Percentiles rank a stretch among this genome's conserved stretches.
phyloP scores from a whole-genome alignment of 169 alveolate genomes.

The Amoebophrya sp. region DNA sequence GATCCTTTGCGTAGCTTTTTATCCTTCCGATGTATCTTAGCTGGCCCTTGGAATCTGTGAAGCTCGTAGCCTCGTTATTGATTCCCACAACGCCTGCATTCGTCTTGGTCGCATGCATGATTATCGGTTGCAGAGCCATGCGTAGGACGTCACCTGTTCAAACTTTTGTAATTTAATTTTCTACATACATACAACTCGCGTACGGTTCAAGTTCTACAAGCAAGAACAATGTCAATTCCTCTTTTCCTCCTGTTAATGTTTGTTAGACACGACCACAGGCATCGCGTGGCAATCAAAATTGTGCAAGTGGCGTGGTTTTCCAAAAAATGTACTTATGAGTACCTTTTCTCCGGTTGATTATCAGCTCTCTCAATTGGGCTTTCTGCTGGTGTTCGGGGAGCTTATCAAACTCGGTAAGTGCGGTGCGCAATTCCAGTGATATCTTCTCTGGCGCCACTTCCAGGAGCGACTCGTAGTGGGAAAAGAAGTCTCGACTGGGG shows the following conservation, averaged over 20 bases:
- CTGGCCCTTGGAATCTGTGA: neutral
- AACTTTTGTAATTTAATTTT: no score
- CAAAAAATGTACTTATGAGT: no score
- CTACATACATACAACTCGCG: no score
- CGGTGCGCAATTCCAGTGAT: neutral
- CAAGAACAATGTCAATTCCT: no score
- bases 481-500: no score
- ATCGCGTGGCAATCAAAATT: no score
- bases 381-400: neutral
- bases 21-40: neutral
- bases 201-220: no score
- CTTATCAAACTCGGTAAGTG: neutral
- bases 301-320: no score
- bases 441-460: neutral
- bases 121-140: neutral
- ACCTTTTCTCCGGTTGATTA: neutral
- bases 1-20: neutral
- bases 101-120: neutral
- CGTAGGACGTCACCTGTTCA: neutral
- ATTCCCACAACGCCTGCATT: neutral
- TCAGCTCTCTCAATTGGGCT: neutral
- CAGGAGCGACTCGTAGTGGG: no score
- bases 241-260: no score
- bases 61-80: neutral
- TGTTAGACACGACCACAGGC: no score